Evolutionary conservation across 768 basidiomycete species (phyloP).

Genomic region (Pleurotus eryngii): DNA sequence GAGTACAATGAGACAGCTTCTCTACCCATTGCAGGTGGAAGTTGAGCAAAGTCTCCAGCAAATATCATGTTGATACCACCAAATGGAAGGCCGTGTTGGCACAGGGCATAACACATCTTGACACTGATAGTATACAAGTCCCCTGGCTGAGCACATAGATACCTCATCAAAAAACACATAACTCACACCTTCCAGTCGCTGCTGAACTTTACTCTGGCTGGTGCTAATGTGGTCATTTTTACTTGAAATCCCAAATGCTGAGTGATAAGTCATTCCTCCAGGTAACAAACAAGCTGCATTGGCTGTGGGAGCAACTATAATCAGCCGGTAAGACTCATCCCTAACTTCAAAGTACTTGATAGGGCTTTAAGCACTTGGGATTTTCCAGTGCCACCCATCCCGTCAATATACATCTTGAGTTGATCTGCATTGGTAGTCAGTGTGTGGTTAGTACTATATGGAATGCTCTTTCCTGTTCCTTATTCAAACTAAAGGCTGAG

Average conservation of each 20-base stretch:
- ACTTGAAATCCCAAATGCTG: constrained; percentile 7
- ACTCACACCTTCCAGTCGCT: constrained; percentile 20
- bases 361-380: constrained; percentile 24
- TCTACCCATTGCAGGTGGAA: constrained; percentile 18
- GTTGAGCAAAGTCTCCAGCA: constrained; percentile 37
- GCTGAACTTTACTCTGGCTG: constrained; percentile 10
- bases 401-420: constrained; percentile 29
- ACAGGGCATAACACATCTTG: constrained; percentile 17
- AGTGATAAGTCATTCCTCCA: constrained; percentile 24
- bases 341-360: constrained; percentile 17
- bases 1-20: constrained; percentile 16
- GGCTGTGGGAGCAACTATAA: constrained; percentile 24
- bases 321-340: constrained; percentile 23
- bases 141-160: constrained; percentile 35
- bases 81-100: constrained; percentile 20
- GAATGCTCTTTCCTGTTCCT: constrained; percentile 30
- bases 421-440: constrained; percentile 11
- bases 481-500: constrained; percentile 18
- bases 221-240: not conserved
- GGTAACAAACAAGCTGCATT: constrained; percentile 20
- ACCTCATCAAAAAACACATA: constrained; percentile 40
- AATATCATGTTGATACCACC: constrained; percentile 35
- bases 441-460: constrained; percentile 23
- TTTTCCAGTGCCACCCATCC: constrained; percentile 32
- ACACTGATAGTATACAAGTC: constrained; percentile 28